Percentiles rank a stretch among this genome's conserved stretches.
These are phyloP conservation scores for Cryptococcus neoformans DNA, from an alignment of 1,284 basidiomycete genomes.

Conservation along the genomic window DNA sequence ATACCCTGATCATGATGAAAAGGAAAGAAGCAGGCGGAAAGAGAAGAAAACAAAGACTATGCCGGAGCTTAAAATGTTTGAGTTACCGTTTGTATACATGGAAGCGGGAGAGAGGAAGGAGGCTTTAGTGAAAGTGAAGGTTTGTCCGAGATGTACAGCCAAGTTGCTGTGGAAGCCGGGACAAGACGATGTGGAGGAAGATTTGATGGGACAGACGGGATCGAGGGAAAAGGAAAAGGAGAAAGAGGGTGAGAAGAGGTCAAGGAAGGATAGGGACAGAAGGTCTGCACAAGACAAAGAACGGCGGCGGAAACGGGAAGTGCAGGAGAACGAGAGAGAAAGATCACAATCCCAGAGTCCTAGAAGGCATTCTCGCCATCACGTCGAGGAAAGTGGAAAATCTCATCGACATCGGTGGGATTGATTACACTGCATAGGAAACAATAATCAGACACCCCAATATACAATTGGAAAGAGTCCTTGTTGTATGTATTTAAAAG, in stretches of 20 bases:
- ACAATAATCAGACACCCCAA: background rate
- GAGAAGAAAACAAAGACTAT: slow-evolving; percentile 8
- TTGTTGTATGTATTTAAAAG: background rate
- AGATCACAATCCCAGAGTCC: no score
- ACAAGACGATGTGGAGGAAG: slow-evolving; percentile 51
- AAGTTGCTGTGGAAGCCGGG: slow-evolving; percentile 83
- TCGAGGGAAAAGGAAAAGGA: background rate
- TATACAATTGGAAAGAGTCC: background rate
- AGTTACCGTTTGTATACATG: slow-evolving; percentile 81
- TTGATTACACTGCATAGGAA: no score
- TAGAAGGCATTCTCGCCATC: no score
- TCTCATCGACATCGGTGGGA: no score
- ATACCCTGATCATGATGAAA: slow-evolving; percentile 1
- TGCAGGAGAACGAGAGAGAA: no score
- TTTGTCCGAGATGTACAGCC: slow-evolving; percentile 70
- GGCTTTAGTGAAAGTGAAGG: slow-evolving; percentile 81
- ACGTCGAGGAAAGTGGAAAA: no score
- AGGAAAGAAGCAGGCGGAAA: background rate
- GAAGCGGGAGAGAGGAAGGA: slow-evolving; percentile 72
- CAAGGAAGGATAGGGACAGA: background rate
- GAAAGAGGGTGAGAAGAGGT: background rate
- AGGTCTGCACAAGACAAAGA: background rate
- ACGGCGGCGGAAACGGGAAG: background rate
- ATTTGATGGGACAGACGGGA: background rate
- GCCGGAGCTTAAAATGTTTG: slow-evolving; percentile 62